Conservation (phyloP, 495 filamentous ascomycete genomes). For the Penicillium turbatum region DNA sequence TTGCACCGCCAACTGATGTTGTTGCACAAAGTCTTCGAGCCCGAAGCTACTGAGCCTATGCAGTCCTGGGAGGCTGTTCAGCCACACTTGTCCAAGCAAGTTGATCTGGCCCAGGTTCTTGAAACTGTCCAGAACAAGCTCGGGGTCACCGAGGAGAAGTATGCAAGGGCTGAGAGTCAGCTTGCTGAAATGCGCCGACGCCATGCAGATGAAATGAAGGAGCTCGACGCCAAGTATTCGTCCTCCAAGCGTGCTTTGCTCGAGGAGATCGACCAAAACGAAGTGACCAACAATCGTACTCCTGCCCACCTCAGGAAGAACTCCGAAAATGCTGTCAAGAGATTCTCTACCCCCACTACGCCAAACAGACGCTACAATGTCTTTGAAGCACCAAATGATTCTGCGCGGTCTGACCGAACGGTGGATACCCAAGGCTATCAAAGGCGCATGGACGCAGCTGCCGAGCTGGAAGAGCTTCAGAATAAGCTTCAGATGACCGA, state of each 20-base stretch:
- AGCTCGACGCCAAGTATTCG: constrained; percentile 67
- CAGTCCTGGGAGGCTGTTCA: constrained; percentile 60
- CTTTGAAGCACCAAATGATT: constrained; percentile 63
- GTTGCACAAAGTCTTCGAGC: constrained; percentile 82
- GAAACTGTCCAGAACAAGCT: constrained; percentile 83
- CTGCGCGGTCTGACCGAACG: constrained; percentile 80
- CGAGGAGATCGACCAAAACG: constrained; percentile 86
- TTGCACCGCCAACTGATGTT: constrained; percentile 74
- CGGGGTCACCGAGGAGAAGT: constrained; percentile 79
- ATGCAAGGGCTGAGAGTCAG: constrained; percentile 76
- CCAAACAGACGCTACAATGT: constrained; percentile 68
- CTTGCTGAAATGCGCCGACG: constrained; percentile 71
- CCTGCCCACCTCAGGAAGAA: constrained; percentile 72
- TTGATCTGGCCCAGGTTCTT: constrained; percentile 84
- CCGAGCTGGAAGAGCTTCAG: constrained; percentile 87
- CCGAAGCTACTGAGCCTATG: constrained; percentile 57
- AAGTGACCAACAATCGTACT: constrained; percentile 69
- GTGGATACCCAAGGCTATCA: constrained; percentile 87
- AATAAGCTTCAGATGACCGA: constrained; percentile 93
- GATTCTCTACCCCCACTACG: constrained; percentile 69
- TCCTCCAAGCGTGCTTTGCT: constrained; percentile 67
- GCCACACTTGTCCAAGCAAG: constrained; percentile 57
- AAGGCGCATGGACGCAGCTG: constrained; percentile 83
- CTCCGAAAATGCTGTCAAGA: constrained; percentile 59
- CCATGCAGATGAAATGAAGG: constrained; percentile 67